Base-by-base conservation (phyloP, 169 alveolate species). In the Eimeria maxima region DNA sequence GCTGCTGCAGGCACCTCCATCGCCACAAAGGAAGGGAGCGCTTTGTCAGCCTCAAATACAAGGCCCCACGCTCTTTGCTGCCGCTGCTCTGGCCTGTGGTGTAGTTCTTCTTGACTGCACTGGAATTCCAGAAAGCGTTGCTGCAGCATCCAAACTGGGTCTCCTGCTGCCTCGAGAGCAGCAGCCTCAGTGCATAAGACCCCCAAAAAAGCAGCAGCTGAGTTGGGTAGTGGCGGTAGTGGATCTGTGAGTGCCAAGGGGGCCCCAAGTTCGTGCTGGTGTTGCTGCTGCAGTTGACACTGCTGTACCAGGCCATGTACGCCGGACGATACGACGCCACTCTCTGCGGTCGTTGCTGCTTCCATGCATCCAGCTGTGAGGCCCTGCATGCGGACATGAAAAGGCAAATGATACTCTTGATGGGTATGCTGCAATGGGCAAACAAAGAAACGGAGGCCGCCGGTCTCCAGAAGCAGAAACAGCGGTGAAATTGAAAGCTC, bases 361-460 rank as follows among this genome's bases (percentile, higher is more conserved):
- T 81, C 90, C 42, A 14, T 27, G 71, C 45, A 27, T 22, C 73
- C 90, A 47, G 27, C 44, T 53, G 47, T n/a, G 67, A 50, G 45
- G 71, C 53, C 50, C 90, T 81, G 90, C 90, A 81, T 20, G 63
- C 33, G n/a, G 47, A 13, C 50, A 8, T 42, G 90, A 69, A 81
- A 71, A 27, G 29, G 73, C 90, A 53, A 71, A 53, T 47, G 73
- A 42, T 60, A 14, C 20, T 33, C 63, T 27, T 45, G 84, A 11
- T 22, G 95, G 29, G 24, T 76, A 24, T 33, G 27, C 73, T 22
- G 87, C 63, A 55, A 20, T 18, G 95, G 95, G 22, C 81, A 38
- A 22, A 74, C 95, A 78, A 92, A 92, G 71, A 92, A 71, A 29
- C 95, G 80, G 33, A 74, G 84, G 22, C 81, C 81, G 18, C 88